A percentile compares a stretch with the other conserved stretches of the same genome.
phyloP scores from a whole-genome alignment of 1,139 yeast genomes.

The Taphrina sp. region DNA sequence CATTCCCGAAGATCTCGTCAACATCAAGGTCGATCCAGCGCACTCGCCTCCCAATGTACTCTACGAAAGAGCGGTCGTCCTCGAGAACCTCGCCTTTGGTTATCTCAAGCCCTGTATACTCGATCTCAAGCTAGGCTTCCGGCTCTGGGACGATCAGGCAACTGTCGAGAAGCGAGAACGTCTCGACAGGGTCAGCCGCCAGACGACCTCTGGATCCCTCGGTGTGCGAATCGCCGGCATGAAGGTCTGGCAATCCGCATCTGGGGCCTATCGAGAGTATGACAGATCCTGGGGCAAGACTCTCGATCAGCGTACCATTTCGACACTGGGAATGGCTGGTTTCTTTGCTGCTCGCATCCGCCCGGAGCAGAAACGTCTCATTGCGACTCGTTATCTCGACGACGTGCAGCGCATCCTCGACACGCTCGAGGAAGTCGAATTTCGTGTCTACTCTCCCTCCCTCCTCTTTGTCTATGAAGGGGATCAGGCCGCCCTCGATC shows the following conservation, averaged over 20 bases:
- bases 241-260: conserved; percentile 53
- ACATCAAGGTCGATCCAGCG: conserved; percentile 10
- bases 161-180: conserved; percentile 60
- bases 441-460: conserved; percentile 72
- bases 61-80: conserved; percentile 51
- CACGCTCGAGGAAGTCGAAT: conserved; percentile 60
- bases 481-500: conserved; percentile 48
- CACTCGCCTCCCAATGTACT: conserved; percentile 15
- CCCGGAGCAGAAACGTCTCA: conserved; percentile 43
- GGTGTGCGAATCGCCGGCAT: conserved; percentile 84
- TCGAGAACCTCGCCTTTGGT: conserved; percentile 67
- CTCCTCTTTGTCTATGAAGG: conserved; percentile 73
- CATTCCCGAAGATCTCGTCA: conserved; percentile 3
- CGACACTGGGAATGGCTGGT: conserved; percentile 38
- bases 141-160: conserved; percentile 63
- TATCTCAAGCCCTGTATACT: conserved; percentile 66
- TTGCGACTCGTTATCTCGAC: conserved; percentile 51
- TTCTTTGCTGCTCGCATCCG: conserved; percentile 49
- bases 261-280: conserved; percentile 50
- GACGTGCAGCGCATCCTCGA: conserved; percentile 66
- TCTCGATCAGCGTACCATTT: conserved; percentile 51
- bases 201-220: conserved; percentile 78
- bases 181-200: conserved; percentile 58
- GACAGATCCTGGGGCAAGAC: conserved; percentile 72
- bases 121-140: conserved; percentile 78